Evolutionary conservation across 352 stramenopile genomes (phyloP).

Genomic region (Phytophthora europaea): DNA sequence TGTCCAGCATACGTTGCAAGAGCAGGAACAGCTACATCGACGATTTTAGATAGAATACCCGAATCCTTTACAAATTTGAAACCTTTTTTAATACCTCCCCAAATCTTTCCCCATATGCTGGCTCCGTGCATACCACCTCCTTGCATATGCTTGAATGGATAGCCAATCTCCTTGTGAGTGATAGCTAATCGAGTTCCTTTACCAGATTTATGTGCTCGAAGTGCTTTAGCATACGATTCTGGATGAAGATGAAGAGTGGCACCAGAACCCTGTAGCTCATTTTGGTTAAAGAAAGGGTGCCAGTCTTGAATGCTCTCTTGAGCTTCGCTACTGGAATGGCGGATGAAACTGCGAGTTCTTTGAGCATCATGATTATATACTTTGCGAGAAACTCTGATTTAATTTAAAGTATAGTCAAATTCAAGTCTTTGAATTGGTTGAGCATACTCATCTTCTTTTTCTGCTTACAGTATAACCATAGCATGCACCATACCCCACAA

Average conservation of each 20-base stretch:
- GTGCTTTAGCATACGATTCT: constrained; percentile 7
- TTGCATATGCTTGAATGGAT: constrained; percentile 17
- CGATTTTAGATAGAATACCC: too few species aligned
- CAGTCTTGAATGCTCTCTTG: constrained; percentile 17
- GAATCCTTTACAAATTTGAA: too few species aligned
- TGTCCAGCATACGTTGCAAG: constrained; percentile 2
- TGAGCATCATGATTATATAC: constrained; percentile 5
- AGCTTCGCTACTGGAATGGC: not conserved
- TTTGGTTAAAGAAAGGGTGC: constrained; percentile 1
- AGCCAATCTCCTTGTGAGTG: constrained; percentile 17
- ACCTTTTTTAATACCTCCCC: too few species aligned
- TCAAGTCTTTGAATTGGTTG: constrained; percentile 22
- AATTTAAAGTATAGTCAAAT: constrained; percentile 19
- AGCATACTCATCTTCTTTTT: not conserved
- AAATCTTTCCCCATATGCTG: not conserved
- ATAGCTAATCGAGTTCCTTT: constrained; percentile 12
- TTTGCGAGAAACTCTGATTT: too few species aligned
- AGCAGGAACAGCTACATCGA: too few species aligned
- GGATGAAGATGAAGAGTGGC: constrained; percentile 19
- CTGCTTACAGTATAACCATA: not conserved
- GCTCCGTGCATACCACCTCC: constrained; percentile 5
- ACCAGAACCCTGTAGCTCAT: constrained; percentile 2
- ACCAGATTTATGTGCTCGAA: constrained; percentile 4
- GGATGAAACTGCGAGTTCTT: constrained; percentile 11
- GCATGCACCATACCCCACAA: not conserved